A percentile compares a stretch with the other conserved stretches of the same genome.
These are phyloP conservation scores for Cyberlindnera veronae DNA, from an alignment of 805 yeast species.

Conservation along the genomic window DNA sequence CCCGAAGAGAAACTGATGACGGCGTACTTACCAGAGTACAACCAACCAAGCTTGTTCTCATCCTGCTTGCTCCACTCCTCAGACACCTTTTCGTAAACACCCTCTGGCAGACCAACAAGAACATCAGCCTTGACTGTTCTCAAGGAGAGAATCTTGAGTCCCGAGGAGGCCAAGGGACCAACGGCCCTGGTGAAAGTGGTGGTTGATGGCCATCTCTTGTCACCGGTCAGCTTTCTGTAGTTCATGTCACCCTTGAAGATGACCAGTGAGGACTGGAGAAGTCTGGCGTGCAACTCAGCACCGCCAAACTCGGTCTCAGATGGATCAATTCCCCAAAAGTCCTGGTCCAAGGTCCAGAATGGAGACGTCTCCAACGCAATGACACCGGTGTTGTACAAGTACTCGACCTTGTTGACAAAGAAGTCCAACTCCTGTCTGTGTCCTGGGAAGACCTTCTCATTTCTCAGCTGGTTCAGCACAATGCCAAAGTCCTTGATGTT, in stretches of 20 bases:
- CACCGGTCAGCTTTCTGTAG: conserved; percentile 91
- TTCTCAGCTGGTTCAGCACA: conserved; percentile 53
- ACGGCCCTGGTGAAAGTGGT: conserved; percentile 73
- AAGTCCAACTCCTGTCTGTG: conserved; percentile 44
- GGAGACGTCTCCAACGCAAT: conserved; percentile 54
- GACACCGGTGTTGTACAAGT: conserved; percentile 43
- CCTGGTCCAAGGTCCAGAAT: conserved; percentile 83
- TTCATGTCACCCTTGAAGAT: conserved; percentile 95
- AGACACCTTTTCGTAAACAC: conserved; percentile 66
- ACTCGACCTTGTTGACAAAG: conserved; percentile 43
- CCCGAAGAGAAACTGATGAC: conserved; percentile 64
- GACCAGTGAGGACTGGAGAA: conserved; percentile 62
- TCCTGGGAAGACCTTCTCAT: conserved; percentile 46
- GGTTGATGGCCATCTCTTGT: conserved; percentile 80
- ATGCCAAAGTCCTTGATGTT: conserved; percentile 73
- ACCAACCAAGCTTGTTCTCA: conserved; percentile 74
- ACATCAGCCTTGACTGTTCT: conserved; percentile 98
- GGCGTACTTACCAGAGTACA: conserved; percentile 90
- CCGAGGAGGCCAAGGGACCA: conserved; percentile 59
- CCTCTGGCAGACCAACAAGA: conserved; percentile 75
- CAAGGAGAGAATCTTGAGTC: conserved; percentile 65
- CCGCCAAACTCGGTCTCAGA: conserved; percentile 55
- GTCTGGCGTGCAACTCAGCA: conserved; percentile 53
- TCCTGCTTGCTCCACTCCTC: conserved; percentile 58
- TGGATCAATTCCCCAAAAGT: conserved; percentile 67